A percentile compares a stretch with the other conserved stretches of the same genome.
Evolutionary conservation across 805 yeast species (phyloP).

Genomic region (Candida namnaoensis): DNA sequence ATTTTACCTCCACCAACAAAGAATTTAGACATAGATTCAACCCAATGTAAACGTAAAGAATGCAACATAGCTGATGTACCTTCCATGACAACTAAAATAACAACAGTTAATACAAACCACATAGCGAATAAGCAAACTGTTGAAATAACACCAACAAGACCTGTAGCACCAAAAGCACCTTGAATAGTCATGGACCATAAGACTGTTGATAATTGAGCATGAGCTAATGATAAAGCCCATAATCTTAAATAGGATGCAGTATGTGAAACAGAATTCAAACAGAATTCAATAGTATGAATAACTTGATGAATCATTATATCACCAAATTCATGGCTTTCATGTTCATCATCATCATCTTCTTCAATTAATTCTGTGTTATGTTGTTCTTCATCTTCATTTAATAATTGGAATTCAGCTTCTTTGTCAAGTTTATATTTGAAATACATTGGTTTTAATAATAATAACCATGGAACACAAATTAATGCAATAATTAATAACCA

Average conservation of each 20-base stretch:
- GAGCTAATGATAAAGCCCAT: constrained; percentile 97
- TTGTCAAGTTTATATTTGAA: constrained; percentile 47
- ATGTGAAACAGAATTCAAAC: constrained; percentile 93
- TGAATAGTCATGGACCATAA: constrained; percentile 93
- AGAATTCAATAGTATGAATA: constrained; percentile 95
- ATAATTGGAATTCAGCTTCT: constrained; percentile 39
- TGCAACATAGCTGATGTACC: constrained; percentile 99
- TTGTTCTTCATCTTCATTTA: constrained; percentile 9
- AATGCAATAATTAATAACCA: constrained; percentile 68
- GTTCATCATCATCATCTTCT: constrained; percentile 42
- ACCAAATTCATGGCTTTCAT: constrained; percentile 67
- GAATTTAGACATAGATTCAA: constrained; percentile 96
- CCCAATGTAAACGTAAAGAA: constrained; percentile 98
- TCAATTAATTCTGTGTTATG: not conserved
- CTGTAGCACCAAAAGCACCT: constrained; percentile 54
- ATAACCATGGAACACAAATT: constrained; percentile 86
- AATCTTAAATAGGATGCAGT: constrained; percentile 94
- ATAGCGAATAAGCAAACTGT: constrained; percentile 79
- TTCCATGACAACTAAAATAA: constrained; percentile 92
- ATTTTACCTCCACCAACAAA: constrained; percentile 95
- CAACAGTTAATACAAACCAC: constrained; percentile 92
- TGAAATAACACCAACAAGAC: constrained; percentile 58
- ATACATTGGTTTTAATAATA: constrained; percentile 75
- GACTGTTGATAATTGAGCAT: constrained; percentile 88
- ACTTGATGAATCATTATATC: constrained; percentile 96